These are phyloP conservation scores for Debaryomyces maramus DNA, from an alignment of 805 yeast species.

Conservation along the genomic window DNA sequence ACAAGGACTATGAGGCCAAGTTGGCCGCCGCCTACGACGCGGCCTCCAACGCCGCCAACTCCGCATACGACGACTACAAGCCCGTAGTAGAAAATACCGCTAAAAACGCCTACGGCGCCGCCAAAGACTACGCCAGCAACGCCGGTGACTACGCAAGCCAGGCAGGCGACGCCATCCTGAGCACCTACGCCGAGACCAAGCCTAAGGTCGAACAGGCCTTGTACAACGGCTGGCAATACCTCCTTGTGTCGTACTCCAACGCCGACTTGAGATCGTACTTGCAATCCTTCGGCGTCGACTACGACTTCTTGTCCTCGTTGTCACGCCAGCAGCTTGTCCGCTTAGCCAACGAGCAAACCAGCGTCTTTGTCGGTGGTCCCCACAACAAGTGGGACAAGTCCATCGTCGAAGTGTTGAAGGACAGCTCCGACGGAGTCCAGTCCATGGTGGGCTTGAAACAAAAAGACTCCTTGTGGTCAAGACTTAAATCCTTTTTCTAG, in stretches of 20 bases:
- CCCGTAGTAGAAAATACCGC: constrained; percentile 10
- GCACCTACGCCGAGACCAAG: constrained; percentile 9
- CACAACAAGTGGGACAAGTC: constrained; percentile 17
- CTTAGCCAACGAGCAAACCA: constrained; percentile 42
- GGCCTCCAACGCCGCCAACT: constrained; percentile 1
- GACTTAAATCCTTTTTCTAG: constrained; percentile 6
- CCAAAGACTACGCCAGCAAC: constrained; percentile 2
- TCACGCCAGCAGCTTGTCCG: constrained; percentile 34
- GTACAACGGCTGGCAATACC: constrained; percentile 7
- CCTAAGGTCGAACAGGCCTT: constrained; percentile 7
- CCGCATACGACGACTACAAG: constrained; percentile 10
- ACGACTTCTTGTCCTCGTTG: constrained; percentile 17
- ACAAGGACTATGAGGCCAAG: neutral
- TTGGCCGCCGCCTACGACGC: neutral
- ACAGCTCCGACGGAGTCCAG: constrained; percentile 11
- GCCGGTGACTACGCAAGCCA: constrained; percentile 1
- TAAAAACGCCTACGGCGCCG: neutral
- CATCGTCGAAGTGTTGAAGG: constrained; percentile 13
- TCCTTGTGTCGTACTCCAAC: constrained; percentile 42
- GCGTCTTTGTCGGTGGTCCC: constrained; percentile 28
- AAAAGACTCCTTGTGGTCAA: constrained; percentile 7
- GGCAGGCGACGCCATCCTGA: constrained; percentile 3
- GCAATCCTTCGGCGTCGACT: constrained; percentile 40
- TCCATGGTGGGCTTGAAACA: constrained; percentile 13
- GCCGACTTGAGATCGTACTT: constrained; percentile 44